Percentiles rank a stretch among this genome's conserved stretches.
Evolutionary conservation across 768 basidiomycete genomes (phyloP).

Genomic region (Vishniacozyma victoriae): DNA sequence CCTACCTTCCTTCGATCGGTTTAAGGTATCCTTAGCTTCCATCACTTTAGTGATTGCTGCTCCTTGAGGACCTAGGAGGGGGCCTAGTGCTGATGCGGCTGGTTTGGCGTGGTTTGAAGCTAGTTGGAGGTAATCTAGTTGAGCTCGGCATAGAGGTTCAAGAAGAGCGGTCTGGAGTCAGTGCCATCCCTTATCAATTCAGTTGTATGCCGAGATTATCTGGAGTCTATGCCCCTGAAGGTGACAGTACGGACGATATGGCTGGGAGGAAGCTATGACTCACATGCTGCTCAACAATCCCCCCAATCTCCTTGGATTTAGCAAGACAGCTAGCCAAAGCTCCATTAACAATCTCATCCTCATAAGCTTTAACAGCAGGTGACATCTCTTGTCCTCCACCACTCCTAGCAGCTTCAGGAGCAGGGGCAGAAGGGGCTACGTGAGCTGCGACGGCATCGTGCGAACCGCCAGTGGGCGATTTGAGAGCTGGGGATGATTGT

Average conservation of each 20-base stretch:
- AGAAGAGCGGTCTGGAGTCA: constrained; percentile 60
- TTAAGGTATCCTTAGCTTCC: constrained; percentile 73
- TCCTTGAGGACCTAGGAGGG: constrained; percentile 63
- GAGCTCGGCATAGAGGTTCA: constrained; percentile 60
- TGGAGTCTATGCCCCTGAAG: too few species aligned
- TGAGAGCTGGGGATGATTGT: constrained; percentile 37
- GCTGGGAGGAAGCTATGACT: too few species aligned
- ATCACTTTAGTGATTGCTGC: constrained; percentile 66
- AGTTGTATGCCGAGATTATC: too few species aligned
- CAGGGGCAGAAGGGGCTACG: constrained; percentile 37
- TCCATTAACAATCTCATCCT: constrained; percentile 65
- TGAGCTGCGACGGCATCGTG: constrained; percentile 36
- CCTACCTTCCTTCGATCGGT: constrained; percentile 61
- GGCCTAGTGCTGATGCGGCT: constrained; percentile 55
- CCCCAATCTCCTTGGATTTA: constrained; percentile 65
- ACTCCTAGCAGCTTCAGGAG: constrained; percentile 40
- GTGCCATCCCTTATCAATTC: not conserved
- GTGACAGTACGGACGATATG: too few species aligned
- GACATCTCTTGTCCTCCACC: constrained; percentile 49
- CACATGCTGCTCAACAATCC: constrained; percentile 74
- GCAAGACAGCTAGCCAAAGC: constrained; percentile 69
- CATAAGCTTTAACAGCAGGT: constrained; percentile 64
- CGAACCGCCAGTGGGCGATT: constrained; percentile 26
- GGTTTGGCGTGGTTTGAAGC: constrained; percentile 77
- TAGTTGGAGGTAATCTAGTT: constrained; percentile 63